These are phyloP conservation scores for Jamesozyma jinghongensis DNA, from an alignment of 805 yeast species.

Conservation along the genomic window DNA sequence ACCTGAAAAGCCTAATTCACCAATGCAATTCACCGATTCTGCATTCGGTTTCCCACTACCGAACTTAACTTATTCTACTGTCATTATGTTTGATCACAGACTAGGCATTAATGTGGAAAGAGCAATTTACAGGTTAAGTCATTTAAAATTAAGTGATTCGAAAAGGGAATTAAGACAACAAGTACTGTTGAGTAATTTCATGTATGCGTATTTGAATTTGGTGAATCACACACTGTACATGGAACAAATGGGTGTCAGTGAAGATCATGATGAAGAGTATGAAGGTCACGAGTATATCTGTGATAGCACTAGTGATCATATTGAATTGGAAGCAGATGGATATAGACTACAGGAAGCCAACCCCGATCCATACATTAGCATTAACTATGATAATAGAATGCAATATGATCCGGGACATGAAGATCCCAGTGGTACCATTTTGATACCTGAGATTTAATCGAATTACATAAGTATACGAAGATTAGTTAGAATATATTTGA, in stretches of 20 bases:
- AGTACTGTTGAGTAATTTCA: conserved; percentile 86
- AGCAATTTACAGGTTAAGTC: conserved; percentile 88
- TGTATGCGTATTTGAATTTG: conserved; percentile 92
- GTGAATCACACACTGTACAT: conserved; percentile 84
- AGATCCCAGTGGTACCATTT: conserved; percentile 21
- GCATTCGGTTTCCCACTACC: conserved; percentile 86
- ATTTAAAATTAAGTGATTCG: conserved; percentile 88
- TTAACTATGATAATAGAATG: neutral
- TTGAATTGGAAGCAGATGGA: neutral
- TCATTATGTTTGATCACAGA: conserved; percentile 74
- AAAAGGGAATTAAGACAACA: conserved; percentile 86
- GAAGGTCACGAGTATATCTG: neutral
- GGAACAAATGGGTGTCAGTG: conserved; percentile 45
- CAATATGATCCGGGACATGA: conserved; percentile 6
- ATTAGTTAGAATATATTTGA: too few relatives aligned
- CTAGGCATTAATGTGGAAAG: conserved; percentile 94
- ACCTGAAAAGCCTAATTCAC: conserved; percentile 42
- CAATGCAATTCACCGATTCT: conserved; percentile 58
- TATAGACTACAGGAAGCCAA: neutral
- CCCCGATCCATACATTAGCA: neutral
- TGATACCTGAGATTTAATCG: conserved; percentile 16
- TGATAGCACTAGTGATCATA: neutral
- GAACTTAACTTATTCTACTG: conserved; percentile 65
- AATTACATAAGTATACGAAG: too few relatives aligned
- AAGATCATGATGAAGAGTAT: conserved; percentile 3